Conservation (phyloP, 495 filamentous ascomycete species). For the Penicillium samsonianum region DNA sequence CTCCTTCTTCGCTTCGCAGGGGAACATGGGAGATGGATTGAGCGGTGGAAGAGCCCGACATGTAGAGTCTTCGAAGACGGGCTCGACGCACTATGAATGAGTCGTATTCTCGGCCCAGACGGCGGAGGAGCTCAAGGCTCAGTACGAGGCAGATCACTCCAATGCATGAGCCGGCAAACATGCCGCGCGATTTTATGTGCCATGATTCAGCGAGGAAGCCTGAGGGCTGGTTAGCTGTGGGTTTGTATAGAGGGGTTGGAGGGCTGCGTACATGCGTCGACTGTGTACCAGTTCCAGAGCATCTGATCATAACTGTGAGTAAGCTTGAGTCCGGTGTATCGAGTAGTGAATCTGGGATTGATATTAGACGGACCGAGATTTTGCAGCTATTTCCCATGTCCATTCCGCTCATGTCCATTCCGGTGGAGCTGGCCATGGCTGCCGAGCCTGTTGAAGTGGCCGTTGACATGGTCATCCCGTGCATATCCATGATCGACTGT, state of each 20-base stretch:
- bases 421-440: constrained; percentile 19
- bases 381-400: constrained; percentile 37
- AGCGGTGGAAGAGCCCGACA: constrained; percentile 6
- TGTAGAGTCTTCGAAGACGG: constrained; percentile 20
- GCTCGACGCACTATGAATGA: constrained; percentile 52
- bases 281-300: constrained; percentile 77
- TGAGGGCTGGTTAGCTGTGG: constrained; percentile 19
- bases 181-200: constrained; percentile 61
- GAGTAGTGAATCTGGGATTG: background rate
- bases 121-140: constrained; percentile 63
- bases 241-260: background rate
- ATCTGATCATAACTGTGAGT: constrained; percentile 48
- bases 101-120: constrained; percentile 61
- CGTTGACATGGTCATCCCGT: constrained; percentile 1
- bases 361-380: constrained; percentile 39
- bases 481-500: background rate
- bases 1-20: background rate
- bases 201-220: constrained; percentile 65
- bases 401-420: constrained; percentile 36
- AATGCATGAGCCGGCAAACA: constrained; percentile 72
- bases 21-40: background rate
- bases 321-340: constrained; percentile 1
- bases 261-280: constrained; percentile 57
- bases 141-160: constrained; percentile 65
- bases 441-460: background rate